Evolutionary conservation across 352 stramenopile genomes (phyloP), one percentile per base, ranked within the genome.

Genomic region (Phytophthora ramorum): DNA sequence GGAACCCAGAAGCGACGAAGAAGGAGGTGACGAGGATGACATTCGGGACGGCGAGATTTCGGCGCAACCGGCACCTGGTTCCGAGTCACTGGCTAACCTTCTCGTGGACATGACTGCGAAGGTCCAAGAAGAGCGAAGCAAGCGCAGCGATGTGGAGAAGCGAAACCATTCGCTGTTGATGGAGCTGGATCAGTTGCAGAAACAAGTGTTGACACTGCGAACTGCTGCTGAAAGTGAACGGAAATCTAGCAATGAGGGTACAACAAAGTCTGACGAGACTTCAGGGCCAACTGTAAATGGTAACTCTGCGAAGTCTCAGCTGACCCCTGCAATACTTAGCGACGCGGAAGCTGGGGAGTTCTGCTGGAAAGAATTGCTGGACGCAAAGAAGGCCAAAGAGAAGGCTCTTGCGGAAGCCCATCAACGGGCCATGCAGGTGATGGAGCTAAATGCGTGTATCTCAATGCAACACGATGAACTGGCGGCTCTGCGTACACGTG

Each of bases 401-500:
- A 81, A 81, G 20, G 81, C 83, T 17, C 51, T 88, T 2, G 76
- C 71, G 3, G 83, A 92, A 19, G 69, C 79, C 2, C 81, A 90
- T 8, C 69, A 83, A 48, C 77, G 74, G 2, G 77, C 81, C 0
- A 73, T 90, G 71, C 76, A 90, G 37, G 75, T 91, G 34, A 75
- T 89, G 67, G 83, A 93, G 55, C 71, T 92, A 7, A 87, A 90
- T 30, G 85, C 85, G 0, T 88, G 76, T 28, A 79, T 91, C 38
- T 90, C 85, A 19, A 93, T 92, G 85, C 80, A 90, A 57, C 77
- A 91, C 45, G 85, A 93, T 50, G 85, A 93, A 63, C 56, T 91
- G 17, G 72, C 78, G 41, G 76, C 77, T 14, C 62, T 93, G 20
- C 81, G 78, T 12, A 63, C 79, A 0, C 73, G 53, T 16, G 68